Evolutionary conservation across 73 alveolate species (phyloP).

Genomic region (Paramecium caudatum): DNA sequence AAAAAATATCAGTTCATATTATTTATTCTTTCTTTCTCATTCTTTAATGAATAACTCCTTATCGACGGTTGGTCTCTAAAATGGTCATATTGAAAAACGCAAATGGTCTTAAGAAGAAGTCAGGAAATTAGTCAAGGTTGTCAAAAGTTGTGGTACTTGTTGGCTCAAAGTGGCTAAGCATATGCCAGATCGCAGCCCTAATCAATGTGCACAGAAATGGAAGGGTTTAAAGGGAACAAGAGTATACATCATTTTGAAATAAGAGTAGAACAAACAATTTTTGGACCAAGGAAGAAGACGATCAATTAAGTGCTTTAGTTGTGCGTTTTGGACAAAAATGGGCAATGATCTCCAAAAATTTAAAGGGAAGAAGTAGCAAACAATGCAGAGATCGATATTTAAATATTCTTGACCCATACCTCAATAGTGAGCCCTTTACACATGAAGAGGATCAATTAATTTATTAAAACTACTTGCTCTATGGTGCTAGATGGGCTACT

Average conservation of each 20-base stretch:
- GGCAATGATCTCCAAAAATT: not conserved
- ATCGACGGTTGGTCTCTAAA: too few relatives aligned
- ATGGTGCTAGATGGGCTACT: not conserved
- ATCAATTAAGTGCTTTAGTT: not conserved
- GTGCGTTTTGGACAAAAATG: not conserved
- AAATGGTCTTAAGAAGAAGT: too few relatives aligned
- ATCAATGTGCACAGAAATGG: conserved; percentile 39
- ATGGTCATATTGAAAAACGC: too few relatives aligned
- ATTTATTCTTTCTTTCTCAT: too few relatives aligned
- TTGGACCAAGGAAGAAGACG: not conserved
- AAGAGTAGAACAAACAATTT: conserved; percentile 2
- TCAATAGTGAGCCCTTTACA: not conserved
- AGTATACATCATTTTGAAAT: not conserved
- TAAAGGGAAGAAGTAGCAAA: not conserved
- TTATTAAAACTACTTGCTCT: not conserved
- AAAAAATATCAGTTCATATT: too few relatives aligned
- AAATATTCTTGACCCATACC: not conserved
- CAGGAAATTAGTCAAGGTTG: too few relatives aligned
- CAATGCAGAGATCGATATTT: conserved; percentile 12
- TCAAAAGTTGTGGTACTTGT: conserved; percentile 7
- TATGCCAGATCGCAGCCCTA: not conserved
- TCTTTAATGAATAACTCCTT: too few relatives aligned
- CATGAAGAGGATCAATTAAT: conserved; percentile 10
- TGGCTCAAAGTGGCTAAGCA: not conserved
- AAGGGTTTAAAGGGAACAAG: not conserved